Percentiles rank a stretch among this genome's conserved stretches.
These are phyloP conservation scores for Nicotiana sylvestris DNA, from an alignment of 257 asterid species.

Conservation along the genomic window DNA sequence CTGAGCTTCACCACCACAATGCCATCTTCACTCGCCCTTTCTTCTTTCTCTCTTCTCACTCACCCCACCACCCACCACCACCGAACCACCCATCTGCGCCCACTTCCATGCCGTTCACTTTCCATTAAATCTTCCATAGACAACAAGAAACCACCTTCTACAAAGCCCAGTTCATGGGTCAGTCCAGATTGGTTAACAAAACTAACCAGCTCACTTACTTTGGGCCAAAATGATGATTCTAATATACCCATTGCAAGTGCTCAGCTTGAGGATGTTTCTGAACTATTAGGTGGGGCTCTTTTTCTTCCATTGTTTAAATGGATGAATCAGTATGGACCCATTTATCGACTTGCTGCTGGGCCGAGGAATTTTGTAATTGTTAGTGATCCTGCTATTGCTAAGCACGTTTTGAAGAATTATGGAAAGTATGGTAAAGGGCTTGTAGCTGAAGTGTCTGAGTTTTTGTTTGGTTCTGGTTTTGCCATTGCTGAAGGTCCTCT, in stretches of 20 bases:
- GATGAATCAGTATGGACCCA: slow-evolving; percentile 87
- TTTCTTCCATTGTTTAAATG: slow-evolving; percentile 85
- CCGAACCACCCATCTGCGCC: slow-evolving; percentile 1
- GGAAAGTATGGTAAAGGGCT: slow-evolving; percentile 89
- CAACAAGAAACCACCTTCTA: slow-evolving; percentile 29
- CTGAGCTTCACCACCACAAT: slow-evolving; percentile 20
- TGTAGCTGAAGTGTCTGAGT: slow-evolving; percentile 85
- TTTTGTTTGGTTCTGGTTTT: slow-evolving; percentile 94
- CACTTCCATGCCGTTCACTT: slow-evolving; percentile 14
- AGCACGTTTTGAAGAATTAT: slow-evolving; percentile 74
- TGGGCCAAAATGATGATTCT: slow-evolving; percentile 70
- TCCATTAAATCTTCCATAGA: slow-evolving; percentile 39
- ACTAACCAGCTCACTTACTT: slow-evolving; percentile 57
- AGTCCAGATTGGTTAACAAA: slow-evolving; percentile 90
- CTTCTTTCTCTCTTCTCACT: slow-evolving; percentile 22
- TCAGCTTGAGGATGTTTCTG: slow-evolving; percentile 85
- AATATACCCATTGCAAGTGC: slow-evolving; percentile 80
- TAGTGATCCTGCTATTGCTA: slow-evolving; percentile 90
- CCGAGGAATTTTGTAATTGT: slow-evolving; percentile 79
- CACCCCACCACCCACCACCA: slow-evolving; percentile 18
- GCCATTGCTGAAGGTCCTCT: slow-evolving; percentile 97
- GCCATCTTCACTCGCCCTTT: slow-evolving; percentile 36
- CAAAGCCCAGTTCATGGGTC: slow-evolving; percentile 66
- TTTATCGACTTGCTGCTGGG: slow-evolving; percentile 85
- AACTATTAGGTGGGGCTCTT: slow-evolving; percentile 85